A percentile compares a stretch with the other conserved stretches of the same genome.
Evolutionary conservation across 2,329 filamentous ascomycete genomes (phyloP).

Genomic region (Neofusicoccum laricinum): DNA sequence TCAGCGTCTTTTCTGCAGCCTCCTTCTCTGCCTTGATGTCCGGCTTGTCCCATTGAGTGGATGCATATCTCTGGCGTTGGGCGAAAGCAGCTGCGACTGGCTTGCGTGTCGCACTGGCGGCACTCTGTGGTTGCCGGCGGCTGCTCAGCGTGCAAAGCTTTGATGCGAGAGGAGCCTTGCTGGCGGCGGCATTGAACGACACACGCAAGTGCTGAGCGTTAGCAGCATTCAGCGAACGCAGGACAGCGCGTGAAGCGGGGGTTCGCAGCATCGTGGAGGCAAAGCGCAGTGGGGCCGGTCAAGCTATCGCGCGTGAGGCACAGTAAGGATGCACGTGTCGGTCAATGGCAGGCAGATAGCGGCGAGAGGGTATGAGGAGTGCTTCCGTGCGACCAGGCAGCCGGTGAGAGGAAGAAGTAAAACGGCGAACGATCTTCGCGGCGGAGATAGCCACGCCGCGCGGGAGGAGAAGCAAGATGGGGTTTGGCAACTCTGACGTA

Average conservation of each 20-base stretch:
- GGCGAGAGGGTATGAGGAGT: background rate
- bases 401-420: background rate
- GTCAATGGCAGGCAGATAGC: constrained; percentile 23
- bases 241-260: constrained; percentile 30
- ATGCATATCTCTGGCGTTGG: constrained; percentile 64
- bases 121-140: constrained; percentile 24
- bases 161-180: constrained; percentile 27
- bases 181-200: constrained; percentile 5
- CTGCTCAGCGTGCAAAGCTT: constrained; percentile 31
- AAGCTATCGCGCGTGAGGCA: constrained; percentile 17
- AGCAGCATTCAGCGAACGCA: constrained; percentile 29
- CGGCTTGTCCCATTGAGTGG: constrained; percentile 43
- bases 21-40: constrained; percentile 58
- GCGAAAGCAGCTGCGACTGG: constrained; percentile 18
- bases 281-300: constrained; percentile 14
- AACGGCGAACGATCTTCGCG: background rate
- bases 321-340: background rate
- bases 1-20: constrained; percentile 54
- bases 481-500: background rate
- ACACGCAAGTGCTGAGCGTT: constrained; percentile 16
- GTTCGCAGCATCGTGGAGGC: constrained; percentile 34
- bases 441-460: background rate
- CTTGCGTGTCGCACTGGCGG: constrained; percentile 23
- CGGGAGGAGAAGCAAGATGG: background rate
- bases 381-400: background rate